Conservation (phyloP, 441 rosid species). For the Euphorbia celastroides region DNA sequence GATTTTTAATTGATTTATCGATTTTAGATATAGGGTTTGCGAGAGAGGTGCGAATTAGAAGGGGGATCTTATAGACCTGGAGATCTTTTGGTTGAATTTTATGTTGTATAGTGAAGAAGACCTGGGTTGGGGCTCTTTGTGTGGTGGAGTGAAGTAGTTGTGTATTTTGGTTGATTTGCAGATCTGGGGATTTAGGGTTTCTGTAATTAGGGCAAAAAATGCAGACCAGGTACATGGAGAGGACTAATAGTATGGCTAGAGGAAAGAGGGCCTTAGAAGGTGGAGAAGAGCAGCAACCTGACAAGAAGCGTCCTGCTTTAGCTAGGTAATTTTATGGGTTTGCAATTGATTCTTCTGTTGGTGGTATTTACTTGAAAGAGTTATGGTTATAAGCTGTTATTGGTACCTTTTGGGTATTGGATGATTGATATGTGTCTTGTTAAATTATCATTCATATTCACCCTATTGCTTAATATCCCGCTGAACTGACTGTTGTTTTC, state of each 20-base stretch:
- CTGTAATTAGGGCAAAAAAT: conserved; percentile 31
- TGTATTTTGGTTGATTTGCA: conserved; percentile 24
- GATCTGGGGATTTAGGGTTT: conserved; percentile 50
- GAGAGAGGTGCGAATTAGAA: not conserved
- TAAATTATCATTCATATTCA: no score
- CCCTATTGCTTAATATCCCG: not conserved
- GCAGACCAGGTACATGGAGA: conserved; percentile 77
- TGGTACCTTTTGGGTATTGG: not conserved
- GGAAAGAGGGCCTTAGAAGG: conserved; percentile 76
- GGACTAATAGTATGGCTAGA: conserved; percentile 76
- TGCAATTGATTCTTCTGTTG: conserved; percentile 10
- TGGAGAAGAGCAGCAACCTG: conserved; percentile 69
- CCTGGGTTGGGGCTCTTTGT: not conserved
- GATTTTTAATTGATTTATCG: not conserved
- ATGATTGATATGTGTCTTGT: not conserved
- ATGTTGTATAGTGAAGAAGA: not conserved
- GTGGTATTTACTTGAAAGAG: not conserved
- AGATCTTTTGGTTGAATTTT: conserved; percentile 4
- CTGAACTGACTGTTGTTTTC: not conserved
- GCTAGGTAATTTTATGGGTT: conserved; percentile 49
- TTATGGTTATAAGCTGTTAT: not conserved
- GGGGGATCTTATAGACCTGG: not conserved
- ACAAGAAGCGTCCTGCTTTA: conserved; percentile 86
- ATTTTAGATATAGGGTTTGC: not conserved
- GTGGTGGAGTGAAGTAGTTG: conserved; percentile 1